Base-by-base conservation (phyloP, 768 basidiomycete genomes). In the Tylopilus plumbeoviolaceoides region DNA sequence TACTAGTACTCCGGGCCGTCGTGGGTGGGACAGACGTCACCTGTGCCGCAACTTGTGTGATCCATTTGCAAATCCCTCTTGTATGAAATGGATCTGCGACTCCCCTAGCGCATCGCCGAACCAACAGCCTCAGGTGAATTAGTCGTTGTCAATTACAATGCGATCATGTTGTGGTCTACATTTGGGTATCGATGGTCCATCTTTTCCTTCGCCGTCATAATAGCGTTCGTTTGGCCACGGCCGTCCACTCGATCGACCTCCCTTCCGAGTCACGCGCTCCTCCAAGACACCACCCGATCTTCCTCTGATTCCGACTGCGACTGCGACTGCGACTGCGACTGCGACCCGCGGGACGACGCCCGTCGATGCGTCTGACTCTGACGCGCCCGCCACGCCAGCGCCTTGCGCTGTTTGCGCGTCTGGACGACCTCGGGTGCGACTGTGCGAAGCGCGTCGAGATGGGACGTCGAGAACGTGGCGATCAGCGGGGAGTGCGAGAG, bases 401-500 rank as follows among this genome's bases (percentile, higher is more conserved):
- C 49, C 30, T 65, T 69, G 57, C 65, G 68, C 45, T 57, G 65
- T 44, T 40, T 67, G 11, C 57, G 57, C 28, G 55, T 62, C 55
- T 50, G 58, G 27, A 70, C 44, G 38, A 69, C 48, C 57, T 70
- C 69, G 21, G 68, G 68, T 20, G 47, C 69, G 20, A 45, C 35
- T 3, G 36, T 45, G 2, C 62, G 63, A 8, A 69, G 33, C 1
- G 46, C 43, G 6, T 53, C 55, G 14, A 56, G 20, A 8, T 55
- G 47, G 1, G 8, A 35, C 7, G 31, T 35, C 2, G 57, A 54
- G 4, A 61, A 44, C 30, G 45, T 54, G 11, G 56, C 44, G 15
- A 65, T 44, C 5, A 69, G 53, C 14, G 65, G 65, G 3, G 68
- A 67, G 1, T 48, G 21, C 4, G 65, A 43, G 23, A 72, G 55